phyloP scores from a whole-genome alignment of 495 filamentous ascomycete species.

The Hypoxylon trugodes region DNA sequence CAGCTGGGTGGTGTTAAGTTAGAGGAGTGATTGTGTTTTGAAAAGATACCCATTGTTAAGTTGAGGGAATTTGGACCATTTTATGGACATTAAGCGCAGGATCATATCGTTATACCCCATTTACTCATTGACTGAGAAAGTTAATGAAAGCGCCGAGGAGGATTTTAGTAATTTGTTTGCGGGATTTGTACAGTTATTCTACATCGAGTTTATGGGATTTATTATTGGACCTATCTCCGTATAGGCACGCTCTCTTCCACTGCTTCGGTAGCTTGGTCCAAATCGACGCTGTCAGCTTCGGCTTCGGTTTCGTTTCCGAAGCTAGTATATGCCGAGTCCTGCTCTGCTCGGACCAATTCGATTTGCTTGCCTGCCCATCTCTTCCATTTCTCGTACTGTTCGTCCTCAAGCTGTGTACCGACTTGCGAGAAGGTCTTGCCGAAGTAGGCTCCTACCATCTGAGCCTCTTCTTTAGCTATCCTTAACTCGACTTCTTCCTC shows the following conservation, averaged over 20 bases:
- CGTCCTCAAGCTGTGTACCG: constrained; percentile 83
- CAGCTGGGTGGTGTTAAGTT: constrained; percentile 10
- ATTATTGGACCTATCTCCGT: neutral
- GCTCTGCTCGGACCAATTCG: constrained; percentile 51
- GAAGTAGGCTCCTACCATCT: constrained; percentile 85
- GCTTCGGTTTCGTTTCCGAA: constrained; percentile 48
- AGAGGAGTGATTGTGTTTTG: constrained; percentile 19
- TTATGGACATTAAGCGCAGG: neutral
- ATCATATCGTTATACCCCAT: constrained; percentile 5
- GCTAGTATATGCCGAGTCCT: constrained; percentile 57
- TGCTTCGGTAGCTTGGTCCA: constrained; percentile 23
- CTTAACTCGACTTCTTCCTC: constrained; percentile 83
- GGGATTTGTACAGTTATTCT: constrained; percentile 39
- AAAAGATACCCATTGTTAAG: constrained; percentile 20
- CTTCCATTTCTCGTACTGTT: constrained; percentile 81
- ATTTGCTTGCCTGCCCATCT: constrained; percentile 70
- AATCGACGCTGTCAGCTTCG: constrained; percentile 12
- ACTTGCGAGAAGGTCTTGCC: constrained; percentile 76
- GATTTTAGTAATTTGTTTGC: constrained; percentile 17
- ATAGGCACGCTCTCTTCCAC: neutral
- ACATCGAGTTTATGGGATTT: constrained; percentile 25
- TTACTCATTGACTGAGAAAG: constrained; percentile 9
- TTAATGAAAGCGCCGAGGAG: constrained; percentile 1
- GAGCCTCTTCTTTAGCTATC: constrained; percentile 88
- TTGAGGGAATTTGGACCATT: constrained; percentile 13